Evolutionary conservation across 1,284 basidiomycete species (phyloP), one percentile per base, ranked within the genome.

Genomic region (Melanopsichium pennsylvanicum): DNA sequence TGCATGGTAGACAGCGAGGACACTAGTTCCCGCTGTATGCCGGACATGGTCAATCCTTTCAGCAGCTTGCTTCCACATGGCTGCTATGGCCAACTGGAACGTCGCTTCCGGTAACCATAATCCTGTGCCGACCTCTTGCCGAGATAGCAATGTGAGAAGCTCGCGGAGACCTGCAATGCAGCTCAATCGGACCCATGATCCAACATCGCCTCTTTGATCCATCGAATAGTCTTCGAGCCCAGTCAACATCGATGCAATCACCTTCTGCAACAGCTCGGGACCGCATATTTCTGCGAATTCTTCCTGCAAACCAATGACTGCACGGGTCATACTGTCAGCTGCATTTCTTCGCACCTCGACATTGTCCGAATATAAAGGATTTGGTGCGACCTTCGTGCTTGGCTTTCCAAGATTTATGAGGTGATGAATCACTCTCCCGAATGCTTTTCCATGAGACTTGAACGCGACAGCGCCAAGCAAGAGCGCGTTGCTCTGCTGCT

Each of bases 131-230:
- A 54, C 34, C 13, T 35, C 21, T 13, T 8, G 26, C 11, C 35
- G 23, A 19, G 36, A 19, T 5, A 35, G 90, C 78, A 10, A 86
- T 84, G n/a, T 82, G 74, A 56, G 87, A 85, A 80, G 87, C 89
- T 72, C 52, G 25, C 62, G 35, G 15, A 92, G 75, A 15, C 89
- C 88, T 42, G 85, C 84, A 61, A 92, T 84, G 76, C 88, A 88
- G 34, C 88, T 57, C n/a, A 90, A 85, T 43, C 96, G 89, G 25
- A 96, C 87, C 94, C 94, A 97, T 0, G 94, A 97, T 23, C 96
- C 96, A 21, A 99, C 91, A 78, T 99, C 96, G 5, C 96, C 96
- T 54, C 96, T 87, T 81, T 96, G 90, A 78, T 98, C 96, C 26
- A 87, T 88, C 2, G 92, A 89, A 78, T 97, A 97, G 83, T 99